These are phyloP conservation scores for Solanum clarkiae DNA, from an alignment of 257 asterid genomes.

Conservation along the genomic window DNA sequence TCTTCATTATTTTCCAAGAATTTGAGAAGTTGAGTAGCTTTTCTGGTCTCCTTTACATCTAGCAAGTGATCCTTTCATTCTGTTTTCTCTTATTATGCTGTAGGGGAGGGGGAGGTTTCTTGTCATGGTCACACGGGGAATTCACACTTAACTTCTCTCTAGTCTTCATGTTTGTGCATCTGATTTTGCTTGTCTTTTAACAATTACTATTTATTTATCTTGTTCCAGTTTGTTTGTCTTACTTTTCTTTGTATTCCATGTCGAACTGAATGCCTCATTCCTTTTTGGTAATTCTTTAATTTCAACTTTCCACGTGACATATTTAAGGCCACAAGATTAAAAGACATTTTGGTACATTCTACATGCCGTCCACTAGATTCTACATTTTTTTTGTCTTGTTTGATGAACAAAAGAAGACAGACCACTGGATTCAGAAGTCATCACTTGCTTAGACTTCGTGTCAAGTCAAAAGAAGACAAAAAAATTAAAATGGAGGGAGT, in stretches of 20 bases:
- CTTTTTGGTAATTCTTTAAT: background rate
- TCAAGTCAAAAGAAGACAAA: background rate
- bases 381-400: too few species aligned
- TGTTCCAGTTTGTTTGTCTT: background rate
- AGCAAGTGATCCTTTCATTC: background rate
- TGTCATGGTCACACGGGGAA: background rate
- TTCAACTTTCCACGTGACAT: background rate
- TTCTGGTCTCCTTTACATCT: background rate
- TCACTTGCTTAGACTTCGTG: background rate
- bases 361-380: too few species aligned
- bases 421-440: background rate
- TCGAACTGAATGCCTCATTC: background rate
- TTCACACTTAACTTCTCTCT: background rate
- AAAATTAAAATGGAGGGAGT: background rate
- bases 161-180: background rate
- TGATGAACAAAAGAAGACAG: too few species aligned
- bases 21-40: background rate
- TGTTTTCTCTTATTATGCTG: background rate
- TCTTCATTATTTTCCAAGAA: background rate
- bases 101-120: background rate
- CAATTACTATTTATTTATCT: background rate
- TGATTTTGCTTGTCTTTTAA: background rate
- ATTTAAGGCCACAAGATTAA: background rate
- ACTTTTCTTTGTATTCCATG: background rate
- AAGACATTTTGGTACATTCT: background rate